phyloP scores from a whole-genome alignment of 1,284 basidiomycete species.

The Sanghuangporus sanghuang region DNA sequence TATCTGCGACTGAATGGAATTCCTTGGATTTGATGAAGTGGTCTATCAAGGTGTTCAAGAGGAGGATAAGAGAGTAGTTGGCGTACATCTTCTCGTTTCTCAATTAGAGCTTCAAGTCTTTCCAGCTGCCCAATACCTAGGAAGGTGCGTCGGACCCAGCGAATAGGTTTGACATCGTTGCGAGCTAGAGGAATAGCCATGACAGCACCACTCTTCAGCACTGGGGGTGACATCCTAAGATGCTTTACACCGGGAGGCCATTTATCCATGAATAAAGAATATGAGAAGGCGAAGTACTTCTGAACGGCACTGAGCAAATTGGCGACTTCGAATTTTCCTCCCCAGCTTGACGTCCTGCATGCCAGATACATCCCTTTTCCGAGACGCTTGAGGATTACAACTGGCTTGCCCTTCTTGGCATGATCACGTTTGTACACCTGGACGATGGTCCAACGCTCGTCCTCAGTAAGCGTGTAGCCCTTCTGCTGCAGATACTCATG shows the following conservation, averaged over 20 bases:
- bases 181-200: background rate
- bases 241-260: background rate
- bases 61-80: background rate
- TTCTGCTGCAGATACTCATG: background rate
- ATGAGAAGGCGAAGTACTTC: background rate
- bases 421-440: background rate
- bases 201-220: background rate
- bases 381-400: background rate
- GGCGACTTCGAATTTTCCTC: background rate
- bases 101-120: conserved; percentile 1
- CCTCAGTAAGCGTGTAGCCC: conserved; percentile 2
- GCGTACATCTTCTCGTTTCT: background rate
- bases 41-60: background rate
- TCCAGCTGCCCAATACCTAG: conserved; percentile 4
- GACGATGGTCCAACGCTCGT: background rate
- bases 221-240: background rate
- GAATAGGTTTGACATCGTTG: background rate
- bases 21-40: background rate
- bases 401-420: conserved; percentile 1
- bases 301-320: background rate
- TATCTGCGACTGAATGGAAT: background rate
- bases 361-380: background rate
- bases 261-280: background rate
- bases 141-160: background rate
- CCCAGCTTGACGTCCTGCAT: conserved; percentile 1